Percentiles rank a stretch among this genome's conserved stretches.
phyloP scores from a whole-genome alignment of 108 stramenopile species.

The Phaeodactylum tricornutum region DNA sequence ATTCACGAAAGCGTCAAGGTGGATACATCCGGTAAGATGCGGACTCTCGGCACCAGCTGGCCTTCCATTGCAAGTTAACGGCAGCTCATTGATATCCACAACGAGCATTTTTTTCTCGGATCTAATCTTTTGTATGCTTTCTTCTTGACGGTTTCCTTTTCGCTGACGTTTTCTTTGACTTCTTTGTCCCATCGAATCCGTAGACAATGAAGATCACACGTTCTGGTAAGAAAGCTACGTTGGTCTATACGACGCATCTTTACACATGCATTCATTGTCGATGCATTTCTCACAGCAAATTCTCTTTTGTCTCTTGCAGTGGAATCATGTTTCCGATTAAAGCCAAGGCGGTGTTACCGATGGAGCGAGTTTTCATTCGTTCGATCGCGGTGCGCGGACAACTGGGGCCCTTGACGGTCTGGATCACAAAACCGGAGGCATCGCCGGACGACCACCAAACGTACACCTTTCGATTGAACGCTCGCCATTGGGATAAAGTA shows the following conservation, averaged over 20 bases:
- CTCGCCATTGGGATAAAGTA: conserved; percentile 57
- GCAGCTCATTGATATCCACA: too few species aligned
- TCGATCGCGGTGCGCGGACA: conserved; percentile 52
- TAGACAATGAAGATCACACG: conserved; percentile 85
- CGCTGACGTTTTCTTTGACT: not conserved
- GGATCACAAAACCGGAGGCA: conserved; percentile 61
- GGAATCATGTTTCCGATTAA: conserved; percentile 83
- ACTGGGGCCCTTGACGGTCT: conserved; percentile 73
- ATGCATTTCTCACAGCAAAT: not conserved
- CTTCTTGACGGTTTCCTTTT: not conserved
- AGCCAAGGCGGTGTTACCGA: conserved; percentile 60
- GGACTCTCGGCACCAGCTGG: not conserved
- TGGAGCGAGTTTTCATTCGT: conserved; percentile 62
- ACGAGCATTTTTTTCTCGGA: not conserved
- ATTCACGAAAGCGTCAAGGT: conserved; percentile 64
- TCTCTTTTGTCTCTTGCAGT: conserved; percentile 14
- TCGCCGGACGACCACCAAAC: not conserved
- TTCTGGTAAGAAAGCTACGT: conserved; percentile 47
- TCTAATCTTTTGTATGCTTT: too few species aligned
- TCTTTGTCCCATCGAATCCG: not conserved
- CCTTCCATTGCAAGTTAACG: not conserved
- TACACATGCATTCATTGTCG: not conserved
- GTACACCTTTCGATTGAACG: conserved; percentile 14
- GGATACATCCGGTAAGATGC: conserved; percentile 67
- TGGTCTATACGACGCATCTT: not conserved